Base-by-base conservation (phyloP, 2,329 filamentous ascomycete genomes). In the Trichoderma sp. region DNA sequence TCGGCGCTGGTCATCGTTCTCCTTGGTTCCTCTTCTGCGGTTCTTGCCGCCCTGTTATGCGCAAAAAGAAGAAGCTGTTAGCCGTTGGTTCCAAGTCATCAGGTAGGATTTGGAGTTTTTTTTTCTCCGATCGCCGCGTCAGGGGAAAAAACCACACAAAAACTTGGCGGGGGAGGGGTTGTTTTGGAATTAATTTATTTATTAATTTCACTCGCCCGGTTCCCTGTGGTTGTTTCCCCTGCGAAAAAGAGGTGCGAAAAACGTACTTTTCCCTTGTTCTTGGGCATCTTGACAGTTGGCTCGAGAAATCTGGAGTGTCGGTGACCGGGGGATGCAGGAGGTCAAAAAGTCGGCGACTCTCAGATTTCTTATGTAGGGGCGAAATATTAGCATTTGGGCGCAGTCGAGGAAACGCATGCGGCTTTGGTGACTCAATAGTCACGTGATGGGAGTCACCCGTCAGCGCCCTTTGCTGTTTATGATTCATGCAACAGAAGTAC, bases 1-100 rank as follows among this genome's bases (percentile, higher is more conserved):
- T 86, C 96, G 95, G 91, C 98, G 98, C 89, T 98, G 95, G 85
- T 98, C 97, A 89, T 98, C 97, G 88, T 97, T 97, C 89, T 97
- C 95, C 91, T 97, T 97, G 93, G 98, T 98, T 88, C 96, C 96
- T 88, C 97, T 92, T 91, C 96, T 93, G 87, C 96, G 90, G 89
- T 98, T 98, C 91, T 98, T 98, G 89, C 96, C 96, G 86, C 96
- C 96, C 95, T 97, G 82, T 90, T 81, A 69, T 74, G 76, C 66
- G 56, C 38, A 74, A 62, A 18, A 66, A 59, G 14, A 7, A 69
- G 1, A 16, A 41, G 11, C 18, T 1, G 62, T 76, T 74, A 76
- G 75, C 69, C 35, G 12, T 14, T 21, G 53, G 33, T 16, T 71
- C 33, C 1, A 33, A 6, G 12, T 33, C 59, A 33, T 29, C 18